phyloP scores from a whole-genome alignment of 441 rosid genomes.

The Lepidium campestre region DNA sequence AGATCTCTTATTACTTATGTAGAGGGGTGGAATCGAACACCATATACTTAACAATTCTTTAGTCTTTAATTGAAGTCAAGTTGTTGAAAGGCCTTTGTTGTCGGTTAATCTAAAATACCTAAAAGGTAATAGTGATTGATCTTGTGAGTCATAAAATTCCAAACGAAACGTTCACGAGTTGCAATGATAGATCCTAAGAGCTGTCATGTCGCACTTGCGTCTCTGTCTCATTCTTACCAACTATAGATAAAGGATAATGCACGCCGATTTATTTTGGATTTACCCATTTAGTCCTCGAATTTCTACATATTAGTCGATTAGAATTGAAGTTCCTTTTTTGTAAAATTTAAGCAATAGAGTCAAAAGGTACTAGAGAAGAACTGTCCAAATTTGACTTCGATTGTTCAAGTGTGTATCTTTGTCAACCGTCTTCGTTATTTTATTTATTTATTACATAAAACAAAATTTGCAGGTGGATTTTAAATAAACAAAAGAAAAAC shows the following conservation, averaged over 20 bases:
- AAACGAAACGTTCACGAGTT: slow-evolving; percentile 15
- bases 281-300: not conserved
- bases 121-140: not conserved
- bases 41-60: no score
- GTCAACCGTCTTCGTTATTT: not conserved
- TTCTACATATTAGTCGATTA: not conserved
- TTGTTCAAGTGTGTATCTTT: not conserved
- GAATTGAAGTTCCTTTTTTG: not conserved
- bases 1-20: no score
- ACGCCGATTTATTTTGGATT: not conserved
- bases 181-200: not conserved
- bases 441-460: not conserved
- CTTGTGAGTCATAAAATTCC: slow-evolving; percentile 14
- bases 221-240: slow-evolving; percentile 3
- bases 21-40: no score
- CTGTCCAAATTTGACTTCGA: not conserved
- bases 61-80: not conserved
- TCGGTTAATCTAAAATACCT: slow-evolving; percentile 6
- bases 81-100: not conserved
- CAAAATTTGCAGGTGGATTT: no score
- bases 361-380: no score
- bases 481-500: no score
- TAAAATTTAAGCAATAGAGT: not conserved
- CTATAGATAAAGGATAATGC: slow-evolving; percentile 1
- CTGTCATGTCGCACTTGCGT: slow-evolving; percentile 5